A percentile compares a stretch with the other conserved stretches of the same genome.
Evolutionary conservation across 2,329 filamentous ascomycete species (phyloP).

Genomic region (Tothia fuscella): DNA sequence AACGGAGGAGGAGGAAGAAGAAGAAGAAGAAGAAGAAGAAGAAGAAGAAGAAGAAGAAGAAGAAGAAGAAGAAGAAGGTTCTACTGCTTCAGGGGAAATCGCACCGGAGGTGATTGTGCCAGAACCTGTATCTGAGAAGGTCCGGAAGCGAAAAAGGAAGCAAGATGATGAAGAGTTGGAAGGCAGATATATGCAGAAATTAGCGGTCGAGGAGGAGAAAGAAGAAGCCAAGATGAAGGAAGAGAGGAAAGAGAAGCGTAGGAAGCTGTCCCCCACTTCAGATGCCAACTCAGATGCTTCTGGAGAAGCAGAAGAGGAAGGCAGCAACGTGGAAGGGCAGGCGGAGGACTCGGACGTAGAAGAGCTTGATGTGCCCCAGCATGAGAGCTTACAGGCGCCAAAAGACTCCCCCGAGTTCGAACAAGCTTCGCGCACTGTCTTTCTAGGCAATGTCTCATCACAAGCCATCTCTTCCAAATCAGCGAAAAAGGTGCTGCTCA

Average conservation of each 20-base stretch:
- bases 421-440: constrained; percentile 81
- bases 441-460: constrained; percentile 81
- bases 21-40: constrained; percentile 22
- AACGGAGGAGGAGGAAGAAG: not conserved
- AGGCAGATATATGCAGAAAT: constrained; percentile 53
- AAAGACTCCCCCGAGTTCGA: constrained; percentile 51
- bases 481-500: constrained; percentile 63
- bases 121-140: no score
- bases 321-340: constrained; percentile 18
- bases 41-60: constrained; percentile 22
- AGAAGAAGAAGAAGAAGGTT: constrained; percentile 20
- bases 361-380: constrained; percentile 32
- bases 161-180: constrained; percentile 57
- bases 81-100: constrained; percentile 14
- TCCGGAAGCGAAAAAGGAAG: constrained; percentile 37
- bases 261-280: constrained; percentile 16
- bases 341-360: constrained; percentile 17
- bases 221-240: constrained; percentile 21
- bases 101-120: constrained; percentile 18
- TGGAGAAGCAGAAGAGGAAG: constrained; percentile 16
- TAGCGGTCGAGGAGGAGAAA: constrained; percentile 38
- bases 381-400: constrained; percentile 35
- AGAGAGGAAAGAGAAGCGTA: constrained; percentile 26
- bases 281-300: constrained; percentile 16
- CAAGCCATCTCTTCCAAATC: constrained; percentile 72